Percentiles rank a stretch among this genome's conserved stretches.
These are phyloP conservation scores for Salvia rosmarinus DNA, from an alignment of 257 asterid species.

Conservation along the genomic window DNA sequence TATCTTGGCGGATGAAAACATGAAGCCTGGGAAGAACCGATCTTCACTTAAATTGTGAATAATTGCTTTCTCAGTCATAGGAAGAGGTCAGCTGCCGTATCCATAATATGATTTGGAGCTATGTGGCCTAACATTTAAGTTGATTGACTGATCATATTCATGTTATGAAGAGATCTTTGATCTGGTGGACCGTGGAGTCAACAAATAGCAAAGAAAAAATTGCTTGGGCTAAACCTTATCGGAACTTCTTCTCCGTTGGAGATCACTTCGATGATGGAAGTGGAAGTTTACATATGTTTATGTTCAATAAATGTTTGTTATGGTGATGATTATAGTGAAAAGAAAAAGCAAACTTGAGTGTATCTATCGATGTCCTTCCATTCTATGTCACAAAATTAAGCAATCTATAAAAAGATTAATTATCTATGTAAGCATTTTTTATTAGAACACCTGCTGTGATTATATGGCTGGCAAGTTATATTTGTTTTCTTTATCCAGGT, in stretches of 20 bases:
- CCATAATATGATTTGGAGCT: background rate
- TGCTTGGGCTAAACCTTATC: background rate
- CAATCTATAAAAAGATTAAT: background rate
- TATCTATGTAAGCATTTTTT: background rate
- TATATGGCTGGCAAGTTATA: background rate
- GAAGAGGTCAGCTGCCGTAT: background rate
- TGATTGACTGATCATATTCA: background rate
- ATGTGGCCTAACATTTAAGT: background rate
- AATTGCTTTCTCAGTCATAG: background rate
- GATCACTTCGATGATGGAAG: constrained; percentile 9
- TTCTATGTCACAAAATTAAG: background rate
- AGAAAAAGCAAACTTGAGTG: background rate
- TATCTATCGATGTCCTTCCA: background rate
- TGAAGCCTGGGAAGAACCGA: background rate
- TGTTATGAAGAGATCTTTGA: background rate
- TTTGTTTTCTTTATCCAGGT: background rate
- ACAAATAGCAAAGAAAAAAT: background rate
- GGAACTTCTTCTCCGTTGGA: background rate
- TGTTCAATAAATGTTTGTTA: background rate
- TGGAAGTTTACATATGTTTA: background rate
- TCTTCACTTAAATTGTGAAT: background rate
- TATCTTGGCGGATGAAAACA: background rate
- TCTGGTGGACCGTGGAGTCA: no score
- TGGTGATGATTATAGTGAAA: background rate
- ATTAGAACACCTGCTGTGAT: constrained; percentile 2